Base-by-base conservation (phyloP, 192 early-diverging fungal species). In the Diversispora eburnea region DNA sequence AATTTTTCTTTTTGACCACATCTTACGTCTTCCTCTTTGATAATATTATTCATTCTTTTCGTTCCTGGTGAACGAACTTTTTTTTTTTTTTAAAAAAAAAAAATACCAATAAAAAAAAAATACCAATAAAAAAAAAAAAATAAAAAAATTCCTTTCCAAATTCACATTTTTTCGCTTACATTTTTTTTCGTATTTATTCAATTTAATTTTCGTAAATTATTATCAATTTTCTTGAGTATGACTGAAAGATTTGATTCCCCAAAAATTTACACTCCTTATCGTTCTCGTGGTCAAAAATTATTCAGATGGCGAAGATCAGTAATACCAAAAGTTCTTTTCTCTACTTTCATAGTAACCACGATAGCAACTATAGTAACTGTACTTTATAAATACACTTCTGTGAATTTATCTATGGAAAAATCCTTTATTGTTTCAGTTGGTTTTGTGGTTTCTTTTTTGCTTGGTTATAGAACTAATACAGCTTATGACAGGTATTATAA, bases 401-500 rank as follows among this genome's bases (percentile, higher is more conserved):
- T 72, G 13, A 43, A 60, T 0, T 19, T 60, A 8, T n/a, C 51
- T 20, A 72, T 72, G 2, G 10, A 42, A 58, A 19, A 6, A 72
- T 5, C 70, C 8, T 60, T 72, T 41, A 60, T 72, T 17, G 3
- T 57, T 3, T 15, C 60, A 15, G 39, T 72, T 49, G 70, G 70
- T 15, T 22, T 72, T 19, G 57, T 72, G 0, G 70, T 72, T 0
- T 22, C 33, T 72, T 60, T 72, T 13, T 33, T 72, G 41, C 51
- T 72, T n/a, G 51, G 51, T 8, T 72, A 72, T 72, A 9, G 70
- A 22, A 72, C 70, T 41, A 72, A 72, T 60, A 72, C 70, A 8
- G 70, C 70, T 20, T 72, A 72, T 58, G 70, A 72, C 60, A 69
- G 67, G 67, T 55, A 69, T 25, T 25, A 56, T 33, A 33, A 33